phyloP scores from a whole-genome alignment of 2,329 filamentous ascomycete species.

The Sporothrix schenckii region DNA sequence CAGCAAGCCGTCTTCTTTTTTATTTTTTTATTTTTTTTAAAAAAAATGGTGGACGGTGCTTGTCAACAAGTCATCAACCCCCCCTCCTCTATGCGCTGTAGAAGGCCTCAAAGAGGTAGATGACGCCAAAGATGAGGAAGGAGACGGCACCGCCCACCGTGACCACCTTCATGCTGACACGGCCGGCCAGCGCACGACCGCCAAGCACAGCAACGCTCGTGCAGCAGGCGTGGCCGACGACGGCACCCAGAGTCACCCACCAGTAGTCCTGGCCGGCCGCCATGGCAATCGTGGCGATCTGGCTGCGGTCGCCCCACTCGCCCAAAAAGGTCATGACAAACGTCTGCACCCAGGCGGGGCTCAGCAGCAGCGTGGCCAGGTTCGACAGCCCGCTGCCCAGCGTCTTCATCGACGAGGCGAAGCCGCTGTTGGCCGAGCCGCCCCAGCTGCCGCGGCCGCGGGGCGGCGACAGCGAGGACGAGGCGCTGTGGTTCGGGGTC shows the following conservation, averaged over 20 bases:
- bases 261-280: slow-evolving; percentile 97
- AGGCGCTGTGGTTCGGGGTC: slow-evolving; percentile 79
- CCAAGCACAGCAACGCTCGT: slow-evolving; percentile 90
- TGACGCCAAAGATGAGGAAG: slow-evolving; percentile 87
- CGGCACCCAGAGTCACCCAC: slow-evolving; percentile 93
- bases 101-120: slow-evolving; percentile 84
- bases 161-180: slow-evolving; percentile 92
- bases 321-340: slow-evolving; percentile 99
- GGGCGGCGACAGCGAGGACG: slow-evolving; percentile 74
- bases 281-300: slow-evolving; percentile 99
- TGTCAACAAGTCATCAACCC: background rate
- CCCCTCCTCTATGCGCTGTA: slow-evolving; percentile 44
- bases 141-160: slow-evolving; percentile 88
- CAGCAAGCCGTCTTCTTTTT: background rate
- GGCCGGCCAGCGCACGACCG: slow-evolving; percentile 87
- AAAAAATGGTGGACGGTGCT: background rate
- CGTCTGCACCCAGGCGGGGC: slow-evolving; percentile 97
- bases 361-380: slow-evolving; percentile 82
- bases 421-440: slow-evolving; percentile 46
- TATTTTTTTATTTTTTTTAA: no score
- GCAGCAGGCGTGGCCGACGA: slow-evolving; percentile 84
- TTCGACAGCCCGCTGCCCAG: slow-evolving; percentile 73
- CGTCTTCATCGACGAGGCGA: slow-evolving; percentile 58
- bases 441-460: slow-evolving; percentile 54
- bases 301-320: slow-evolving; percentile 96